A percentile compares a stretch with the other conserved stretches of the same genome.
Evolutionary conservation across 225 moss, liverwort and hornwort genomes (phyloP).

Genomic region (Climacium dendroides): DNA sequence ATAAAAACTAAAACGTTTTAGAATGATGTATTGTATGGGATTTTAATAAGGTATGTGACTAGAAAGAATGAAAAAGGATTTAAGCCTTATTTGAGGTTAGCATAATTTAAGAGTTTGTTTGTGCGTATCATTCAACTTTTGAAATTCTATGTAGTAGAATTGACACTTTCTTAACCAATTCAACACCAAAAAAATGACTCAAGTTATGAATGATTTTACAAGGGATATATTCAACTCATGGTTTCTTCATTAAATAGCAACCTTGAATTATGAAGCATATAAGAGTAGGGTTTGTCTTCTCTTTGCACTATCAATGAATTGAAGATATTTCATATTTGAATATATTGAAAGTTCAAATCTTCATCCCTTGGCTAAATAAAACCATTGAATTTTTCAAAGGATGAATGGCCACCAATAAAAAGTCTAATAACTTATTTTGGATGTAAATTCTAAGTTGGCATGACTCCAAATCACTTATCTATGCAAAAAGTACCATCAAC

Average conservation of each 20-base stretch:
- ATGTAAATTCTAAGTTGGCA: not conserved
- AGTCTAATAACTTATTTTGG: too few species aligned
- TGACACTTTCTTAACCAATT: not conserved
- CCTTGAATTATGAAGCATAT: not conserved
- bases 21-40: too few species aligned
- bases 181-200: not conserved
- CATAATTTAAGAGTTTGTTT: not conserved
- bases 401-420: rapidly evolving
- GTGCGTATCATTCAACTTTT: not conserved
- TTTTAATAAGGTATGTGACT: not conserved
- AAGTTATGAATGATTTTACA: not conserved
- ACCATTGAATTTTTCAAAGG: rapidly evolving
- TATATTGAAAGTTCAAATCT: not conserved
- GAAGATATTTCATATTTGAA: not conserved
- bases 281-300: rapidly evolving
- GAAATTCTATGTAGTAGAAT: not conserved
- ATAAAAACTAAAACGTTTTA: rapidly evolving
- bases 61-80: rapidly evolving
- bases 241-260: not conserved
- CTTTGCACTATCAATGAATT: not conserved
- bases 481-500: rapidly evolving
- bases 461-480: not conserved
- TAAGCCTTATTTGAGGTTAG: not conserved
- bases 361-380: not conserved
- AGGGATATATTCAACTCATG: rapidly evolving